These are phyloP conservation scores for Trypanosoma avium DNA, from an alignment of 208 protist genomes.

Conservation along the genomic window DNA sequence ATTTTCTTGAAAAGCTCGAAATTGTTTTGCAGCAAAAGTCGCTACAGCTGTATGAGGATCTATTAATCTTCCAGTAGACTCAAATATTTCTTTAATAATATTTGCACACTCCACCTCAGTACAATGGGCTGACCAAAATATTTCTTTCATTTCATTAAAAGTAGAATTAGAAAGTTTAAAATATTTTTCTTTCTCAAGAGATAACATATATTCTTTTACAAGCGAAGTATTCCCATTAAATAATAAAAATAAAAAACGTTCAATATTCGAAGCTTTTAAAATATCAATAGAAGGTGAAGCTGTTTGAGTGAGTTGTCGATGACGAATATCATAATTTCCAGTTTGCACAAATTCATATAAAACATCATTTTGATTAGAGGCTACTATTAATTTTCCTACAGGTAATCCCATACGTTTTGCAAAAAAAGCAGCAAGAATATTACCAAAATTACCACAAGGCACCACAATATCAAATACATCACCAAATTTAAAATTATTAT, in stretches of 20 bases:
- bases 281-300: slow-evolving; percentile 92
- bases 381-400: slow-evolving; percentile 89
- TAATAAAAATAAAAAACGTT: slow-evolving; percentile 94
- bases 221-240: slow-evolving; percentile 66
- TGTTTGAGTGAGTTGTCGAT: slow-evolving; percentile 48
- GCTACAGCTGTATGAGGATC: slow-evolving; percentile 88
- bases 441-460: slow-evolving; percentile 97
- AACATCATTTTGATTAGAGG: slow-evolving; percentile 96
- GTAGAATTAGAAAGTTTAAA: slow-evolving; percentile 59
- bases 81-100: slow-evolving; percentile 74
- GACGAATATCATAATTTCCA: slow-evolving; percentile 79
- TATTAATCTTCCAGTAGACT: slow-evolving; percentile 58
- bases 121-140: slow-evolving; percentile 69
- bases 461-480: slow-evolving; percentile 86
- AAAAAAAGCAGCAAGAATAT: slow-evolving; percentile 94
- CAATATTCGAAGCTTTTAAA: slow-evolving; percentile 94
- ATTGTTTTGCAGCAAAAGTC: slow-evolving; percentile 64
- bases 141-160: slow-evolving; percentile 46
- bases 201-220: slow-evolving; percentile 59
- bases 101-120: slow-evolving; percentile 70
- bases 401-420: slow-evolving; percentile 92
- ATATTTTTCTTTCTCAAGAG: slow-evolving; percentile 57
- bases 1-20: slow-evolving; percentile 38
- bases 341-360: slow-evolving; percentile 91
- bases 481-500: slow-evolving; percentile 28